A percentile compares a stretch with the other conserved stretches of the same genome.
These are phyloP conservation scores for Sclerotinia trifoliorum DNA, from an alignment of 2,329 filamentous ascomycete genomes.

Conservation along the genomic window DNA sequence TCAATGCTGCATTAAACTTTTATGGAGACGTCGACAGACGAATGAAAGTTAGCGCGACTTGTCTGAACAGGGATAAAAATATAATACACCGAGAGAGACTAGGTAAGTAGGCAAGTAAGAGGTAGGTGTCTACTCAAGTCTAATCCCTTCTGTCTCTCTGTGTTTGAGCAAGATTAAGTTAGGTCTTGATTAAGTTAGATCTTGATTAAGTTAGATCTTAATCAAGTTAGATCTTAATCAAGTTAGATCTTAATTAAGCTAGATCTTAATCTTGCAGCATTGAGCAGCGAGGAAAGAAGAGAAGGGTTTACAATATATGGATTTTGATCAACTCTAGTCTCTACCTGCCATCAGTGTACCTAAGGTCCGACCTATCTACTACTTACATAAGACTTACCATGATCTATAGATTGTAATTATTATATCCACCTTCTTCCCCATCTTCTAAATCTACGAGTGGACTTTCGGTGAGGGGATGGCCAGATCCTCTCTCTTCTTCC, in stretches of 20 bases:
- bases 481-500: neutral
- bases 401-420: neutral
- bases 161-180: neutral
- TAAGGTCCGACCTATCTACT: neutral
- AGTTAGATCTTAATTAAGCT: too few species aligned
- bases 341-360: neutral
- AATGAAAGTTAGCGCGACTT: neutral
- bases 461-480: neutral
- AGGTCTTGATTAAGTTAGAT: too few species aligned
- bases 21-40: conserved; percentile 1
- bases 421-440: neutral
- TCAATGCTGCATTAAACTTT: conserved; percentile 10
- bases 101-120: too few species aligned
- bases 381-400: too few species aligned
- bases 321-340: too few species aligned
- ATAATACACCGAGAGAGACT: neutral
- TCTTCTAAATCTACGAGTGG: neutral
- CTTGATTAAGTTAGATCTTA: too few species aligned
- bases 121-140: too few species aligned
- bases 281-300: too few species aligned
- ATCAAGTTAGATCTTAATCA: too few species aligned
- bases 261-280: too few species aligned
- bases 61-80: neutral
- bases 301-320: too few species aligned
- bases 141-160: neutral